Base-by-base conservation (phyloP, 257 asterid genomes). In the Cynanchum wilfordii region DNA sequence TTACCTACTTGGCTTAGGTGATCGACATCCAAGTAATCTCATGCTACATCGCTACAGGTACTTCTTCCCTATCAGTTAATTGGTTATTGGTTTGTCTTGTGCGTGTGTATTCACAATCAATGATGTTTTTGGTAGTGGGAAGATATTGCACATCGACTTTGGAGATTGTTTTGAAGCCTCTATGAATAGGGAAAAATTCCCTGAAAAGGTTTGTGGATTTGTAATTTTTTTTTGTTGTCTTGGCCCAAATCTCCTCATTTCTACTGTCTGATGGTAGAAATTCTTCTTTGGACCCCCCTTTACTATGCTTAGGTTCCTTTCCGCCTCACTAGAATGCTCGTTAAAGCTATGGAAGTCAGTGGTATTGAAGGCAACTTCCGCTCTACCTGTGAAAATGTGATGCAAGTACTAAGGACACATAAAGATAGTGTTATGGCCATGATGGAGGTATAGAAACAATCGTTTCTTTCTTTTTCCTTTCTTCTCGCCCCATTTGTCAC, bases 131-230 rank as follows among this genome's bases (percentile, higher is more conserved):
- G 63, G 75, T 91, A 94, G 99, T 87, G 99, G 99, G 74, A 92
- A 95, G 91, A 92, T 95, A 80, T 73, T 95, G 90, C 99, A 95
- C 80, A 95, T 95, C 20, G 98, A 95, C 78, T 95, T 95, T 79
- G 99, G 99, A 77, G 99, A 95, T 87, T 95, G 99, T 89, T 95
- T 95, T 88, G 99, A 95, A 87, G 99, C 99, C 85, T 95, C 99
- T 69, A 90, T 95, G 99, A 95, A 92, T 82, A 84, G 99, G 45
- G 98, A 95, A 83, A 95, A 95, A 79, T 95, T 92, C 84, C 99
- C 99, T 47, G 99, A 95, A 82, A 95, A 95, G 99, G 99, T 90
- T 52, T 50, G 80, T 64, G 20, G 65, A 25, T 68, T 38, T 68
- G 10, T 7, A 38, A 36, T 42, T 12, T 3, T n/a, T 42, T 12